Evolutionary conservation across 257 asterid species (phyloP).

Genomic region (Ophiorrhiza pumila): DNA sequence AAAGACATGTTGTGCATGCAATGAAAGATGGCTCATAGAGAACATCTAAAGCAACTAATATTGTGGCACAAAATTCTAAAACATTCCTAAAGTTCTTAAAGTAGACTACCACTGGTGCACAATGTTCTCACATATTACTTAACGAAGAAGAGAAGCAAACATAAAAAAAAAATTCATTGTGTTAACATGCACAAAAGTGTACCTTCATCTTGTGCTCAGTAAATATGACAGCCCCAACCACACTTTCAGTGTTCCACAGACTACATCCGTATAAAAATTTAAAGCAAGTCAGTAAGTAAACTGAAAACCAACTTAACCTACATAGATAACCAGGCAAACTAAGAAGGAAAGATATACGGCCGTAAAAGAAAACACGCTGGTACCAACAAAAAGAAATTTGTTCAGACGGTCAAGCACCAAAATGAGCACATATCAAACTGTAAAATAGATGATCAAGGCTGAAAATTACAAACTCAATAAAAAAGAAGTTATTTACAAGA

Average conservation of each 20-base stretch:
- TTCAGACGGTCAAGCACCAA: not conserved
- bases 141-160: not conserved
- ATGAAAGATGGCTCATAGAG: not conserved
- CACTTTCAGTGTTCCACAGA: conserved; percentile 74
- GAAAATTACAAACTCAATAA: conserved; percentile 5
- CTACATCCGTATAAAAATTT: conserved; percentile 76
- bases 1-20: not conserved
- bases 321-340: no score
- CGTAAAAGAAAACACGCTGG: not conserved
- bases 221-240: conserved; percentile 90
- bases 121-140: not conserved
- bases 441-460: conserved; percentile 7
- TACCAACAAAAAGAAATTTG: not conserved
- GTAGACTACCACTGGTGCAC: not conserved
- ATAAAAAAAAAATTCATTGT: not conserved
- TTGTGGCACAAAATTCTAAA: not conserved
- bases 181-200: conserved; percentile 1
- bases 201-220: conserved; percentile 99
- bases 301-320: conserved; percentile 14
- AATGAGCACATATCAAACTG: conserved; percentile 17
- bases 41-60: not conserved
- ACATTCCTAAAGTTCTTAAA: not conserved
- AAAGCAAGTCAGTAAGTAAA: conserved; percentile 14
- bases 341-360: not conserved
- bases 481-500: conserved; percentile 5